phyloP scores from a whole-genome alignment of 441 rosid species.

The Bruguiera hainesii region DNA sequence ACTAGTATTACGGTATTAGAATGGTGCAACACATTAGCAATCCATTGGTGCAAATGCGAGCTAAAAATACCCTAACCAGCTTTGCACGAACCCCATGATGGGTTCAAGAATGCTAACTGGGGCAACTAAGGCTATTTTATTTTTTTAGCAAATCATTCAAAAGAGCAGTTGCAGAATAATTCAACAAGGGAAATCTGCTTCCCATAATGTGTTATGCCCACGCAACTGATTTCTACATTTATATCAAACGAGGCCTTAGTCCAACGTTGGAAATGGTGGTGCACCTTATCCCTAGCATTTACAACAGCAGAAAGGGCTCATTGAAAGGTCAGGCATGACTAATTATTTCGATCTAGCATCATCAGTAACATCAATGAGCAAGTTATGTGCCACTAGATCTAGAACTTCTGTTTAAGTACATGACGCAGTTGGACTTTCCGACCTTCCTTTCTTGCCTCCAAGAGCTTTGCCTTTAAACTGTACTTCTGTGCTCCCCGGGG shows the following conservation, averaged over 20 bases:
- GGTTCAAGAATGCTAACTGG: too few relatives aligned
- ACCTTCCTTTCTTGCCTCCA: conserved; percentile 88
- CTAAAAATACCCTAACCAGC: too few relatives aligned
- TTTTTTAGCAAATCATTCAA: too few relatives aligned
- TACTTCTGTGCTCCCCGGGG: conserved; percentile 75
- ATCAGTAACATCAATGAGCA: conserved; percentile 10
- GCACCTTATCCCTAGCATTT: conserved; percentile 11
- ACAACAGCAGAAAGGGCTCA: conserved; percentile 10
- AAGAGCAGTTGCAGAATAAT: too few relatives aligned
- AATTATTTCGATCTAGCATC: conserved; percentile 28
- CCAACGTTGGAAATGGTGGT: conserved; percentile 5
- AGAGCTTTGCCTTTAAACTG: conserved; percentile 84
- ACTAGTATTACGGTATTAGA: too few relatives aligned
- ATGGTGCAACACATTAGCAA: too few relatives aligned
- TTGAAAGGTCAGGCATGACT: conserved; percentile 8
- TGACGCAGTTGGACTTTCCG: conserved; percentile 84
- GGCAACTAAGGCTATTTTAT: too few relatives aligned
- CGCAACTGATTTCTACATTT: too few relatives aligned
- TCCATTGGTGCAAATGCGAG: too few relatives aligned
- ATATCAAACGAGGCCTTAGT: background rate
- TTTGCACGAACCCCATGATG: too few relatives aligned
- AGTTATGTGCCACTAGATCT: conserved; percentile 25
- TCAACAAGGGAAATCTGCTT: too few relatives aligned
- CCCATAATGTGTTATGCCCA: too few relatives aligned
- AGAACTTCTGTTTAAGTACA: conserved; percentile 86